Evolutionary conservation across 2,329 filamentous ascomycete genomes (phyloP).

Genomic region (Penicillium crustosum): DNA sequence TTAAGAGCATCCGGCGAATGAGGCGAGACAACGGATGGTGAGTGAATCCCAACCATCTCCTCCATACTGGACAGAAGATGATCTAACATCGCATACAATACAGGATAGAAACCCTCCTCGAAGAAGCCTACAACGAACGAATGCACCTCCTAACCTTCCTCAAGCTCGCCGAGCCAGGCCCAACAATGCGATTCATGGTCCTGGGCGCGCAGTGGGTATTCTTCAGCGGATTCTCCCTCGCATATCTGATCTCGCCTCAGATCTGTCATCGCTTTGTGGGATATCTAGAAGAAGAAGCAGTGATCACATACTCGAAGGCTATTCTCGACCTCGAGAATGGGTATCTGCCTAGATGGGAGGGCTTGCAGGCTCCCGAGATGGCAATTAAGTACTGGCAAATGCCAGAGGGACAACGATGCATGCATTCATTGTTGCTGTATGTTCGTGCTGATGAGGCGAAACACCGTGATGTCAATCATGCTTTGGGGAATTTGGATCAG

Average conservation of each 20-base stretch:
- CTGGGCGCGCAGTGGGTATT: conserved; percentile 91
- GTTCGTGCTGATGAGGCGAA: conserved; percentile 80
- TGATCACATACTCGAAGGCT: conserved; percentile 84
- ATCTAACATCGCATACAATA: neutral
- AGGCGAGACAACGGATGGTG: conserved; percentile 84
- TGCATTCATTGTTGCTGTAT: conserved; percentile 81
- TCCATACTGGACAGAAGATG: too few relatives aligned
- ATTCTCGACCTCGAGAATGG: conserved; percentile 81
- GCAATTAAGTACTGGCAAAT: conserved; percentile 89
- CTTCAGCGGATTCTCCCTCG: conserved; percentile 87
- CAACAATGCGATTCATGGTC: conserved; percentile 88
- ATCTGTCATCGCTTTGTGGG: conserved; percentile 94
- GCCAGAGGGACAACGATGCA: conserved; percentile 74
- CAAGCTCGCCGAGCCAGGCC: conserved; percentile 79
- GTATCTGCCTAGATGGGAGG: conserved; percentile 74
- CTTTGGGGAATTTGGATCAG: conserved; percentile 79
- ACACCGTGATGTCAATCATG: conserved; percentile 91
- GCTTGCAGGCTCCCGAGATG: conserved; percentile 76
- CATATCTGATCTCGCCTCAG: conserved; percentile 80
- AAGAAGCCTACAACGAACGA: conserved; percentile 86
- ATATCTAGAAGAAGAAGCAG: conserved; percentile 92
- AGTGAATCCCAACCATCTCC: conserved; percentile 20
- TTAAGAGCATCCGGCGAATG: conserved; percentile 75
- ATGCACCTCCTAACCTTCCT: conserved; percentile 93
- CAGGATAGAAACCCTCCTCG: conserved; percentile 84